Evolutionary conservation across 2,329 filamentous ascomycete genomes (phyloP).

Genomic region (Apiospora sp.): DNA sequence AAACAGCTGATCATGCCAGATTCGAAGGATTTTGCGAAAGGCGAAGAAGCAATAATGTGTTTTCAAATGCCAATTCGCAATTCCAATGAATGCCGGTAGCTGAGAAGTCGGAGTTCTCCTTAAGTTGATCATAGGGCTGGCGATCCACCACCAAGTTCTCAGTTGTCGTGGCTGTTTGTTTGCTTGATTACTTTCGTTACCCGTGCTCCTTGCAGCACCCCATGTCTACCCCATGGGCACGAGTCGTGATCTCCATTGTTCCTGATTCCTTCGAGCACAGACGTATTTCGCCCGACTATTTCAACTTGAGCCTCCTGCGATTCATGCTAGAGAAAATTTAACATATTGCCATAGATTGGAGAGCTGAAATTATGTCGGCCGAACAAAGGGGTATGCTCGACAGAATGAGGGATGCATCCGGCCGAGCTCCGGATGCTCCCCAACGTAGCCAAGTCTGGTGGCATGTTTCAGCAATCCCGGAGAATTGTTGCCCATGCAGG

Average conservation of each 20-base stretch:
- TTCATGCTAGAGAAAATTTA: too few species aligned
- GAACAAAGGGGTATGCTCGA: background rate
- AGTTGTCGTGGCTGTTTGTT: background rate
- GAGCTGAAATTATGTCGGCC: background rate
- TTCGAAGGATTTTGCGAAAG: background rate
- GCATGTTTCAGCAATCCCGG: background rate
- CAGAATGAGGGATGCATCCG: background rate
- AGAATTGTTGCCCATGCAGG: conserved; percentile 5
- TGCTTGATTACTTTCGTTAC: background rate
- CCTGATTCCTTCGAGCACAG: background rate
- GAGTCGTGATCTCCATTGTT: background rate
- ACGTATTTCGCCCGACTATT: background rate
- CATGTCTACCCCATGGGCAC: background rate
- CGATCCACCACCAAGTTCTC: background rate
- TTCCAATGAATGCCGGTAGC: background rate
- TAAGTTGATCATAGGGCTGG: background rate
- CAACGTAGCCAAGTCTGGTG: background rate
- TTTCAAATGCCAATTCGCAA: background rate
- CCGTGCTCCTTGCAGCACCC: background rate
- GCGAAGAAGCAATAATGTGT: background rate
- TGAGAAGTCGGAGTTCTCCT: background rate
- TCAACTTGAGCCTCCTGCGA: background rate
- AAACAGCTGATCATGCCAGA: background rate
- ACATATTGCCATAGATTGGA: background rate
- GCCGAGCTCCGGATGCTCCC: background rate